Base-by-base conservation (phyloP, 305 asterid genomes). In the Andrographis paniculata region DNA sequence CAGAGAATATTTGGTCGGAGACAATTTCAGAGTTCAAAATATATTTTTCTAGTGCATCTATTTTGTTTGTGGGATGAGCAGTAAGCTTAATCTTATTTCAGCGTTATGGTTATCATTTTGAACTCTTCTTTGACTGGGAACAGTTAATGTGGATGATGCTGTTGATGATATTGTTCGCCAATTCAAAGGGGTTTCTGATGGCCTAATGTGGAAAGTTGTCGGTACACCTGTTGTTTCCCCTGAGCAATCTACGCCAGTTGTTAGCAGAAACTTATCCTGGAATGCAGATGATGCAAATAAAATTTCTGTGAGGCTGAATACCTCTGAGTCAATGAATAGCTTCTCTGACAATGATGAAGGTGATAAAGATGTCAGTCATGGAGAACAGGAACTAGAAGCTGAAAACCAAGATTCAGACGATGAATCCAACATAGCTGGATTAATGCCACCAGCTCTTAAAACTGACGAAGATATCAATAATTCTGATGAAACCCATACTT, bases 111-210 rank as follows among this genome's bases (percentile, higher is more conserved):
- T 20, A 39, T 30, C 49, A 33, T 22, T 48, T 20, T 21, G 35
- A 38, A 42, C 20, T 43, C 40, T 45, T 41, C 39, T 53, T 64
- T 55, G 55, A 17, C 61, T 60, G n/a, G 17, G 22, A 65, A 52
- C 82, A 91, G 99, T 86, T 53, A 91, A 81, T 17, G 94, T 91
- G 66, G 99, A 91, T 65, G 99, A 91, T 75, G 96, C 99, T 54
- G 57, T 91, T 84, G 99, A 91, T 77, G 99, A 91, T 66, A 80
- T 83, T 51, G 81, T 86, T 56, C 95, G 99, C 52, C 99, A 91
- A 70, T 80, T 86, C 72, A 91, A 81, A 76, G 99, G 94, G 53
- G 97, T 84, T 61, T 88, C 97, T 44, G 94, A 72, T 70, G 94
- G 99, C 51, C 65, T 86, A 41, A 66, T 70, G 72, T 67, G 71